Evolutionary conservation across 441 rosid genomes (phyloP).

Genomic region (Aquilaria agallochum): DNA sequence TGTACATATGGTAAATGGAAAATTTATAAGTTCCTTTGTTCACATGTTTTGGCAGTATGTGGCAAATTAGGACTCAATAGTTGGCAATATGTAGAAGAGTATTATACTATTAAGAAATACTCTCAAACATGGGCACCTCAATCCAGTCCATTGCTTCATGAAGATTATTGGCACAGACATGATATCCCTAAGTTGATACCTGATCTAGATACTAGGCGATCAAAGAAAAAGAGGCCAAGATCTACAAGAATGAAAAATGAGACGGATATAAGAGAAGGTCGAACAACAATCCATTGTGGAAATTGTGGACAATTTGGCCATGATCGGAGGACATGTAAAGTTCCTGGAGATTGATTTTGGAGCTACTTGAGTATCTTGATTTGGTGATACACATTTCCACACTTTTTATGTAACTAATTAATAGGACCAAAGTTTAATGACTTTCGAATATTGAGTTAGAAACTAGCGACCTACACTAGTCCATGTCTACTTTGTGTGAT

Average conservation of each 20-base stretch:
- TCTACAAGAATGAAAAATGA: not conserved
- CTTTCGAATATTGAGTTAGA: no score
- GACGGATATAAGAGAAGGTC: not conserved
- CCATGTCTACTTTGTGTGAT: no score
- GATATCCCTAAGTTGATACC: not conserved
- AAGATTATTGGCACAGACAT: not conserved
- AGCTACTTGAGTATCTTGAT: no score
- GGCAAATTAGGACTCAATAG: not conserved
- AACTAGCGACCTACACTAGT: no score
- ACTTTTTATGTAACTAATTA: no score
- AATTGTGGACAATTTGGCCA: not conserved
- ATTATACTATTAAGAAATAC: not conserved
- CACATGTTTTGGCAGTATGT: not conserved
- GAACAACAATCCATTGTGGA: not conserved
- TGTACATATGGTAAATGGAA: not conserved
- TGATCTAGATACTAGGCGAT: not conserved
- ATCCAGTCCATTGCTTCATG: not conserved
- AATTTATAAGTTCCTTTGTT: conserved; percentile 1
- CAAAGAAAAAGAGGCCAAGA: not conserved
- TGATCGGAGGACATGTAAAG: not conserved
- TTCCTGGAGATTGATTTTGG: no score
- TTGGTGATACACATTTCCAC: no score
- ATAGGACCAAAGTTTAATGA: no score
- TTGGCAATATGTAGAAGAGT: not conserved
- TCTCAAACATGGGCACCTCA: conserved; percentile 2